These are phyloP conservation scores for Novymonas esmeraldas DNA, from an alignment of 208 protist genomes.

Conservation along the genomic window DNA sequence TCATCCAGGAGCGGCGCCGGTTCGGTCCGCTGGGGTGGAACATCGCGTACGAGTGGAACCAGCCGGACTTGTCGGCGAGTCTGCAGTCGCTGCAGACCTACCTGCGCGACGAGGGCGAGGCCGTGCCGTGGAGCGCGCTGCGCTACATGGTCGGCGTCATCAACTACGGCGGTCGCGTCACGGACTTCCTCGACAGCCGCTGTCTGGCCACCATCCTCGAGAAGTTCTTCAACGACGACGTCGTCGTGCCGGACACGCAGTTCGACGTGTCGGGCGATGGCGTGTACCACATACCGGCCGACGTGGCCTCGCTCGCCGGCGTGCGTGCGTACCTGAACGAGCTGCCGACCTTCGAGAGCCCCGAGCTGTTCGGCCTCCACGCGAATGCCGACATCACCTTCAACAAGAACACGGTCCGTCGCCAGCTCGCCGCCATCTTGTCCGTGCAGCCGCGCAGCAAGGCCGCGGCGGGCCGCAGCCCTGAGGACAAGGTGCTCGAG, in stretches of 20 bases:
- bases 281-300: constrained; percentile 84
- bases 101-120: constrained; percentile 52
- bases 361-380: constrained; percentile 96
- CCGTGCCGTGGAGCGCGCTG: constrained; percentile 88
- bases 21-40: constrained; percentile 96
- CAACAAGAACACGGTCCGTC: constrained; percentile 88
- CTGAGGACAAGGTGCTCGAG: constrained; percentile 81
- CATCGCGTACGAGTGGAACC: constrained; percentile 96
- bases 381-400: constrained; percentile 95
- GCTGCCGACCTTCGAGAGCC: constrained; percentile 93
- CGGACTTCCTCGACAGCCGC: constrained; percentile 92
- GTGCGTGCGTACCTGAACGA: constrained; percentile 79
- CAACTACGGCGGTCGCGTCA: constrained; percentile 96
- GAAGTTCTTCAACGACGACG: constrained; percentile 79
- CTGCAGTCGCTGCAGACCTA: constrained; percentile 84
- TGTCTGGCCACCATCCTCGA: constrained; percentile 77
- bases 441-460: constrained; percentile 91
- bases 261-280: constrained; percentile 85
- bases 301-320: constrained; percentile 62
- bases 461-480: constrained; percentile 31
- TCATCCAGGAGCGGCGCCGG: constrained; percentile 94
- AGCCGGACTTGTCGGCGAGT: constrained; percentile 91
- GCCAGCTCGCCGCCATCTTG: constrained; percentile 87
- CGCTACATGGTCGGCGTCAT: constrained; percentile 94
- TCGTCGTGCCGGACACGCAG: constrained; percentile 49